Base-by-base conservation (phyloP, 192 early-diverging fungal genomes). In the Chytriomyces confervae region DNA sequence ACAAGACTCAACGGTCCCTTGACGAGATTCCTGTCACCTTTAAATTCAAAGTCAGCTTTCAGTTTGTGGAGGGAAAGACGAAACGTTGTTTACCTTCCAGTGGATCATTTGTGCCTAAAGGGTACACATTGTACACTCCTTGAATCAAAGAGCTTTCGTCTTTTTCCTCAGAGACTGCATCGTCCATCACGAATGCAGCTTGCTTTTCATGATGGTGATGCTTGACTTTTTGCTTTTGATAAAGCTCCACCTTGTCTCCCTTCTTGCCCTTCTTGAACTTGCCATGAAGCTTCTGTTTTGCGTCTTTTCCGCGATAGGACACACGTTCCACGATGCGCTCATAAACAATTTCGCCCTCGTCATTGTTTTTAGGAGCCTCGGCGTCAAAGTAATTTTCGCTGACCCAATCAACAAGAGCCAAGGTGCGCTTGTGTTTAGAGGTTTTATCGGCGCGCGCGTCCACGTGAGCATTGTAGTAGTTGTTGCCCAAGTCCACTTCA, bases 321-420 rank as follows among this genome's bases (percentile, higher is more conserved):
- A 70, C 69, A 1, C 51, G 48, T 50, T 70, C 69, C 11, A 70
- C 69, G 27, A 70, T 43, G n/a, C 69, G 47, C 36, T 70, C 69
- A 29, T 70, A 70, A n/a, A 70, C 69, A 70, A 70, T 27, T 20
- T 57, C 53, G 2, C 53, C 20, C 20, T 57, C 53, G 20, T 57
- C 53, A 20, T 20, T 2, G 16, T 3, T 47, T 27, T 51, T 18
- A 48, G 11, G 7, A 29, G 49, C 23, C 18, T 49, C 46, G 2
- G 36, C 36, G 13, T 67, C 66, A 43, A 67, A 67, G 45, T 67
- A 67, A 45, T 57, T 70, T 57, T 70, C 50, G 36, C n/a, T 24
- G 2, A 94, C 92, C 95, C 95, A 98, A 86, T 96, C 95, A 44
- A 94, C 82, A n/a, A 98, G 81, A 29, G 87, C 78, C 50, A 92